A percentile compares a stretch with the other conserved stretches of the same genome.
Evolutionary conservation across 306 rosid species (phyloP).

Genomic region (Cercis canadensis): DNA sequence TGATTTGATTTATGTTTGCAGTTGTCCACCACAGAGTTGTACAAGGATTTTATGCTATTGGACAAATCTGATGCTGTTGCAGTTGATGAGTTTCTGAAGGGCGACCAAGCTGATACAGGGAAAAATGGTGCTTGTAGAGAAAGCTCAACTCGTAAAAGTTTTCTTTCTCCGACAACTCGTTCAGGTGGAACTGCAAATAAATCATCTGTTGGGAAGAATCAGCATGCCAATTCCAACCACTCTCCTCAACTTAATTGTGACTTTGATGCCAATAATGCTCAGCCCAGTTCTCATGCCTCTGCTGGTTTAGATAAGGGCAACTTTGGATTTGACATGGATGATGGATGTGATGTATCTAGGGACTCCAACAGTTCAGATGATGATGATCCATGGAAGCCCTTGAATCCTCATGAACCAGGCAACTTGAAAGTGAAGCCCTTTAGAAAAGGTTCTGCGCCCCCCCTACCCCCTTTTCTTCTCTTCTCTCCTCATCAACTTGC

Average conservation of each 20-base stretch:
- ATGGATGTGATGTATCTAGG: slow-evolving; percentile 57
- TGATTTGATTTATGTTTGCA: slow-evolving; percentile 45
- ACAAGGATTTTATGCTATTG: slow-evolving; percentile 79
- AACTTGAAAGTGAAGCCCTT: slow-evolving; percentile 83
- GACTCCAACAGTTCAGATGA: slow-evolving; percentile 61
- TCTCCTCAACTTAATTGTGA: slow-evolving; percentile 51
- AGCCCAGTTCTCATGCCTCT: slow-evolving; percentile 53
- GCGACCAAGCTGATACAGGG: slow-evolving; percentile 48
- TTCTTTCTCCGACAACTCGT: slow-evolving; percentile 61
- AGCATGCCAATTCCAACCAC: slow-evolving; percentile 46
- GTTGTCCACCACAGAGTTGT: slow-evolving; percentile 84
- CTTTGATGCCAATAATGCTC: slow-evolving; percentile 47
- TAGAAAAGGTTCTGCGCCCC: slow-evolving; percentile 66
- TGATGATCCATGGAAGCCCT: slow-evolving; percentile 88
- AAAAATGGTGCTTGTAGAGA: slow-evolving; percentile 56
- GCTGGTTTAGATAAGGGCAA: slow-evolving; percentile 46
- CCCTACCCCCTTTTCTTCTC: not conserved
- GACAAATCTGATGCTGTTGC: slow-evolving; percentile 78
- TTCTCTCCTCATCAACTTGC: slow-evolving; percentile 1
- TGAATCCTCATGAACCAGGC: slow-evolving; percentile 95
- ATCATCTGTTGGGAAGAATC: slow-evolving; percentile 58
- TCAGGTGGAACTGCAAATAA: slow-evolving; percentile 69
- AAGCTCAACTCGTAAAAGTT: slow-evolving; percentile 57
- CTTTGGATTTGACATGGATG: slow-evolving; percentile 58
- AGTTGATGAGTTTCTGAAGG: slow-evolving; percentile 69